phyloP scores from a whole-genome alignment of 2,329 filamentous ascomycete species.

The Nemania diffusa region DNA sequence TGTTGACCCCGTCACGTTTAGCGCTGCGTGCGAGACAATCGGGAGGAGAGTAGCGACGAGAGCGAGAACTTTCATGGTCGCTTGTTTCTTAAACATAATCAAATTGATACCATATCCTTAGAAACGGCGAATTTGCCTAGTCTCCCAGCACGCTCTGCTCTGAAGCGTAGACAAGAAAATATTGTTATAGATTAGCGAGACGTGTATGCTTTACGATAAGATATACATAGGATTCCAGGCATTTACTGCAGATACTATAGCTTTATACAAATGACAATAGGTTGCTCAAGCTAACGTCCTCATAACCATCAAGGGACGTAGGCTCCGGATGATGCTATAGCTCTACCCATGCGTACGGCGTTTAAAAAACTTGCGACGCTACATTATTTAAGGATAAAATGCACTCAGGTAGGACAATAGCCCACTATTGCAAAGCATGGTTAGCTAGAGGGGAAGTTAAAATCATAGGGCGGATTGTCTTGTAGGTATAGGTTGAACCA shows the following conservation, averaged over 20 bases:
- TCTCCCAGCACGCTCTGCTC: not conserved
- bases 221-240: not conserved
- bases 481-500: conserved; percentile 24
- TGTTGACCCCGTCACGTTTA: conserved; percentile 45
- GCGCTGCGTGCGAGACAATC: conserved; percentile 36
- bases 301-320: not conserved
- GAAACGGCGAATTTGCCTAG: not conserved
- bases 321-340: not conserved
- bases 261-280: not conserved
- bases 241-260: conserved; percentile 9
- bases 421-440: not conserved
- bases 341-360: conserved; percentile 3
- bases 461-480: conserved; percentile 14
- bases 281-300: not conserved
- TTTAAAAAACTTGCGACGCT: conserved; percentile 30
- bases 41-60: conserved; percentile 30
- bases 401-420: conserved; percentile 5
- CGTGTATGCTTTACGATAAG: no score
- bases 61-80: conserved; percentile 27
- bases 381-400: conserved; percentile 23
- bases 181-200: not conserved
- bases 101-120: not conserved
- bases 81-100: not conserved
- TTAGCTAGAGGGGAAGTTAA: conserved; percentile 11
- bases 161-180: not conserved